phyloP scores from a whole-genome alignment of 2,329 filamentous ascomycete genomes.

The Juglanconis sp. region DNA sequence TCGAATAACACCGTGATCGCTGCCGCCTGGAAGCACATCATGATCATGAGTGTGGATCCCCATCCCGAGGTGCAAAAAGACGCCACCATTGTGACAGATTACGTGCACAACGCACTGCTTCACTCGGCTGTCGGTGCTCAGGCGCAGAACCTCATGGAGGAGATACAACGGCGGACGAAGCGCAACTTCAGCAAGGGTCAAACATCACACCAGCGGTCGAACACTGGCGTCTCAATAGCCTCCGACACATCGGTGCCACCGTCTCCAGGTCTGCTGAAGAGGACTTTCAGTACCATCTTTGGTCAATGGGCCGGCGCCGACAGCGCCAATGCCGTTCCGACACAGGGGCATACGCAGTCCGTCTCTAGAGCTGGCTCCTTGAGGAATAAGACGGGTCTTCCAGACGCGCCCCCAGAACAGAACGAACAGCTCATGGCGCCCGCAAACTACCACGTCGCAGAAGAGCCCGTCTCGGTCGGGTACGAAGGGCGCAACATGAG shows the following conservation, averaged over 20 bases:
- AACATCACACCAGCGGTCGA: conserved; percentile 42
- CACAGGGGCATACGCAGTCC: conserved; percentile 18
- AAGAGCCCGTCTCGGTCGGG: conserved; percentile 74
- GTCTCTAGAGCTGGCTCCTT: conserved; percentile 34
- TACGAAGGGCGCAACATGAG: conserved; percentile 63
- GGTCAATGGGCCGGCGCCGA: conserved; percentile 52
- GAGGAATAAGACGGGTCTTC: conserved; percentile 35
- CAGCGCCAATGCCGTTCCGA: conserved; percentile 25
- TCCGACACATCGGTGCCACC: conserved; percentile 26
- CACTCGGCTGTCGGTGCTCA: conserved; percentile 71
- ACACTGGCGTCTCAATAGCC: conserved; percentile 33
- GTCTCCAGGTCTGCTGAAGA: conserved; percentile 57
- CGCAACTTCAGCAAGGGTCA: conserved; percentile 42
- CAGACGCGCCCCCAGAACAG: conserved; percentile 66
- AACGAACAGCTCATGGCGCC: conserved; percentile 64
- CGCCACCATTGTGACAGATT: conserved; percentile 81
- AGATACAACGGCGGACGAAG: conserved; percentile 57
- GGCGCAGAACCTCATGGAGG: conserved; percentile 70
- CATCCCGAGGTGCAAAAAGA: conserved; percentile 89
- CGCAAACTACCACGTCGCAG: conserved; percentile 72
- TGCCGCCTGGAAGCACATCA: conserved; percentile 88
- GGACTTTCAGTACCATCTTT: conserved; percentile 63
- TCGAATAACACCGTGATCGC: conserved; percentile 90
- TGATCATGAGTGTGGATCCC: conserved; percentile 89
- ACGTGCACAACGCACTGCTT: conserved; percentile 73